A percentile compares a stretch with the other conserved stretches of the same genome.
Conservation (phyloP, 768 basidiomycete genomes). For the Suillus subluteus region DNA sequence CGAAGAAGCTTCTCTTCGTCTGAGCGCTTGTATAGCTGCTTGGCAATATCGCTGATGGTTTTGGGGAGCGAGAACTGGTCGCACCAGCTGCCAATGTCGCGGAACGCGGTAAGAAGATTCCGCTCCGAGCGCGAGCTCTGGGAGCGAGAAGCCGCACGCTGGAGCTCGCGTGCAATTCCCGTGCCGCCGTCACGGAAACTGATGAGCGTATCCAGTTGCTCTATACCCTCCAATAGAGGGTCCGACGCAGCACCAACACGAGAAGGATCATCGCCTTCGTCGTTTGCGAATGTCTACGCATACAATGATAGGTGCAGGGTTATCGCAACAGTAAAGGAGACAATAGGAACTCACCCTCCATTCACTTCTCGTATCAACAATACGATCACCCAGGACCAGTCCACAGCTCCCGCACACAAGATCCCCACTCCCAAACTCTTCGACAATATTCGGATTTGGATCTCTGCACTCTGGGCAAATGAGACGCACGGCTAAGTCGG, state of each 20-base stretch:
- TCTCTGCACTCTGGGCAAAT: constrained; percentile 96
- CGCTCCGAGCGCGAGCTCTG: constrained; percentile 81
- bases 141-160: constrained; percentile 86
- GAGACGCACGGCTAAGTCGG: constrained; percentile 85
- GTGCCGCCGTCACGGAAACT: constrained; percentile 95
- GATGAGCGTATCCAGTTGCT: constrained; percentile 93
- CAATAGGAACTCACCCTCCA: constrained; percentile 74
- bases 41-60: constrained; percentile 93
- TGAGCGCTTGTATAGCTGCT: constrained; percentile 95
- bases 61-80: constrained; percentile 94
- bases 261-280: constrained; percentile 99
- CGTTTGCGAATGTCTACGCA: constrained; percentile 96
- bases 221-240: constrained; percentile 91
- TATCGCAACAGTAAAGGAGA: constrained; percentile 17
- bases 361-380: constrained; percentile 98
- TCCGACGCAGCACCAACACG: constrained; percentile 98
- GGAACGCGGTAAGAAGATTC: constrained; percentile 86
- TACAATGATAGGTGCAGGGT: constrained; percentile 26
- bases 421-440: constrained; percentile 98
- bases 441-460: constrained; percentile 91
- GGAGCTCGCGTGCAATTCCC: constrained; percentile 88
- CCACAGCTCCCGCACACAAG: constrained; percentile 95
- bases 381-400: constrained; percentile 91
- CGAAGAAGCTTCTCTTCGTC: constrained; percentile 94
- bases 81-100: constrained; percentile 92